Conservation (phyloP, 2,329 filamentous ascomycete species). For the Colletotrichum sp. region DNA sequence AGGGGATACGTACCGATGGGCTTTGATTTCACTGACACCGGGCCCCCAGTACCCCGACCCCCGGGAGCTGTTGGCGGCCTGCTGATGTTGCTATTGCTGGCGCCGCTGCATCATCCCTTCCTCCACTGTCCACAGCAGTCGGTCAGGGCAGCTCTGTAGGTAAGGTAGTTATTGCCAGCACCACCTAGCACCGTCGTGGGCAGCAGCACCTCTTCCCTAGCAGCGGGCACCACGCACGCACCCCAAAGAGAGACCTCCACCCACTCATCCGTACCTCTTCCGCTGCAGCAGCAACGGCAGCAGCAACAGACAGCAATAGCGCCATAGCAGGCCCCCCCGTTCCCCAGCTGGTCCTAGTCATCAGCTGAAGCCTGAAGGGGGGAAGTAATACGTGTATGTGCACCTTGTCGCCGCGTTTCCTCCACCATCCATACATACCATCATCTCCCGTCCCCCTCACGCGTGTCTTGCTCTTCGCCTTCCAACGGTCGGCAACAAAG, state of each 20-base stretch:
- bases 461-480: background rate
- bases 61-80: background rate
- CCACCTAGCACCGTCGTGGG: background rate
- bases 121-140: background rate
- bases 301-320: background rate
- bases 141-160: background rate
- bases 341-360: constrained; percentile 15
- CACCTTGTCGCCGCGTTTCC: constrained; percentile 7
- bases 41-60: background rate
- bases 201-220: background rate
- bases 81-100: background rate
- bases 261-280: no score
- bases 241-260: background rate
- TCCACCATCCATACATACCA: constrained; percentile 13
- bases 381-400: constrained; percentile 1
- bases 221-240: background rate
- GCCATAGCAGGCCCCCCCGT: background rate
- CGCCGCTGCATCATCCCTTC: constrained; percentile 6
- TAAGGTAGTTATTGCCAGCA: background rate
- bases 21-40: background rate
- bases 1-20: background rate
- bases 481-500: constrained; percentile 12
- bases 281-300: no score
- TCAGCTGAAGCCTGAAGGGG: constrained; percentile 20
- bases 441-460: constrained; percentile 2